Evolutionary conservation across 23 red algal species (phyloP), one percentile per base, ranked within the genome.

Genomic region (Cyanidiococcus yangmingshanensis): DNA sequence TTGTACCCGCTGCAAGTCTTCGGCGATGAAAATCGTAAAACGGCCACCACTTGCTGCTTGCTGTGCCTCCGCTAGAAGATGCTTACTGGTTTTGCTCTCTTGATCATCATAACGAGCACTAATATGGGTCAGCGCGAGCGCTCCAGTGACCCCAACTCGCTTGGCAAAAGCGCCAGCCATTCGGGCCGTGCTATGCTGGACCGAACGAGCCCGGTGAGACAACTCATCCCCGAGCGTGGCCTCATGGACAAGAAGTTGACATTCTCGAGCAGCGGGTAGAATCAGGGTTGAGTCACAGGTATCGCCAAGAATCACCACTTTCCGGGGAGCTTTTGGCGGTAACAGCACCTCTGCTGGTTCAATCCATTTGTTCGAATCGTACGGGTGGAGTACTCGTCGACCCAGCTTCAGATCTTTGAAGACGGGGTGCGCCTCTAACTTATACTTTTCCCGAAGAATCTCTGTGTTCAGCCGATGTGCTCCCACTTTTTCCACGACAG

Each of bases 141-240:
- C 79, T 32, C 63, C 63, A 41, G 77, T 82, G n/a, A 87, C 83
- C 18, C 37, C 38, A 18, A 89, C 79, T 0, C 50, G 37, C 76
- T 71, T 68, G 41, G 84, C 92, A 87, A 96, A 96, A 67, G 37
- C 32, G 32, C 92, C 92, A 38, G 92, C 87, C 92, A 96, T 96
- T 37, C 80, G 75, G 78, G 87, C 86, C 0, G 92, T 96, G 76
- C 83, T 87, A 80, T 96, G 92, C 82, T 83, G 75, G 24, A 84
- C 51, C 45, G 88, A 29, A 1, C 68, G 76, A 2, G 87, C 92
- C 17, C 87, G 90, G 24, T 79, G 79, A 21, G 51, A 45, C 38
- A 88, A 50, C 36, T 29, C 75, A 31, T 85, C 45, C 1, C 79
- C 58, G 76, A 96, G 90, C 1, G 92, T 96, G 0, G 92, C 92